phyloP scores from a whole-genome alignment of 2,329 filamentous ascomycete species.

The Berkeleyomyces rouxiae region DNA sequence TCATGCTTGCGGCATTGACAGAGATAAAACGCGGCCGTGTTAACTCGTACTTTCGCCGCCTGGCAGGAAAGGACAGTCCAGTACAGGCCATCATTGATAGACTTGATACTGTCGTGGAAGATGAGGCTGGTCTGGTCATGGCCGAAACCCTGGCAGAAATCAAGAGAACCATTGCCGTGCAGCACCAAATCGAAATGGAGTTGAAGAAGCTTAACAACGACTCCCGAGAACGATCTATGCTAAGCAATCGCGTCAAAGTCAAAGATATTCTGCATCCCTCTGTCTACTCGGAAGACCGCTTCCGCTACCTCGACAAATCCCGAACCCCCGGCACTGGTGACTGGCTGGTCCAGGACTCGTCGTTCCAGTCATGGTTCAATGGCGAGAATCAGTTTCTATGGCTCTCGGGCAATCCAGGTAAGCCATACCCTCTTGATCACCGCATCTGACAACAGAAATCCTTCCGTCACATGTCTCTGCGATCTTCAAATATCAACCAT shows the following conservation, averaged over 20 bases:
- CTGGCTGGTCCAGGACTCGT: slow-evolving; percentile 27
- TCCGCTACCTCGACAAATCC: slow-evolving; percentile 24
- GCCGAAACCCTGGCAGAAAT: slow-evolving; percentile 28
- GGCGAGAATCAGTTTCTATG: slow-evolving; percentile 26
- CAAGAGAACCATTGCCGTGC: slow-evolving; percentile 22
- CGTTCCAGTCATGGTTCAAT: slow-evolving; percentile 24
- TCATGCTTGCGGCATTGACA: slow-evolving; percentile 28
- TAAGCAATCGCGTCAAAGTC: slow-evolving; percentile 23
- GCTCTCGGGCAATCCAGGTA: slow-evolving; percentile 28
- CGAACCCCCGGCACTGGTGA: slow-evolving; percentile 28
- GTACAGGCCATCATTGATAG: slow-evolving; percentile 25
- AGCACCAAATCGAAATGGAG: slow-evolving; percentile 22
- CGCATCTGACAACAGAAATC: not conserved
- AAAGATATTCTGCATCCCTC: slow-evolving; percentile 27
- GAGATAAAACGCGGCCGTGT: slow-evolving; percentile 26
- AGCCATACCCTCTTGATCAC: not conserved
- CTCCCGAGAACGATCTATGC: slow-evolving; percentile 20
- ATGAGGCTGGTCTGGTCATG: slow-evolving; percentile 27
- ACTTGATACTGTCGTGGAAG: slow-evolving; percentile 25
- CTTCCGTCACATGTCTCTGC: not conserved
- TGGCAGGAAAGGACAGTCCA: slow-evolving; percentile 25
- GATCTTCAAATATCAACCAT: not conserved
- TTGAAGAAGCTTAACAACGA: slow-evolving; percentile 22
- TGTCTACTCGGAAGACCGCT: slow-evolving; percentile 27
- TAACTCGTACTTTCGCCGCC: slow-evolving; percentile 25